Evolutionary conservation across 2,329 filamentous ascomycete genomes (phyloP), one percentile per base, ranked within the genome.

Genomic region (Paecilomyces fulvus): DNA sequence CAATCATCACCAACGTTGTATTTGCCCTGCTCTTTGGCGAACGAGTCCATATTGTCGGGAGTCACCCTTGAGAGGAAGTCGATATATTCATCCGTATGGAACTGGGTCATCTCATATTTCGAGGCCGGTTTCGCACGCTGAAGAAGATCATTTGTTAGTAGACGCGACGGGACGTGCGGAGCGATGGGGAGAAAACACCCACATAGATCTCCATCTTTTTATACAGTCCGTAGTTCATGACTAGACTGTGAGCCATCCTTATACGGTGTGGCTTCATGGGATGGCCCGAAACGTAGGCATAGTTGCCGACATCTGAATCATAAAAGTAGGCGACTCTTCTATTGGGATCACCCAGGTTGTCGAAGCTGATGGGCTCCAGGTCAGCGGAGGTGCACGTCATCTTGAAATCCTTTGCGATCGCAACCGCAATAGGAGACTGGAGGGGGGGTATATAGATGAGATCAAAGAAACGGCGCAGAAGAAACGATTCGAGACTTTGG

Each of bases 281-380:
- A 73, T 84, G 83, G n/a, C 81, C 82, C 11, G 83, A 80, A 57
- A 95, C 90, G 70, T 97, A 97, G 71, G 92, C 92, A 79, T 96
- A 97, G 75, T 97, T 97, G 62, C 92, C 92, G 70, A 97, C 94
- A 76, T 97, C 92, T 2, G 90, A 95, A 71, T 97, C 92, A 81
- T 97, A 97, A 75, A 97, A 97, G 77, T 97, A 97, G 56, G 92
- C 92, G 57, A 97, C 90, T 70, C 92, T 90, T 77, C 94, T 95
- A 70, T 82, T 81, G 64, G 78, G 70, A 61, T 74, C 77, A 25
- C 75, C 76, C 50, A 76, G 68, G 54, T 78, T 78, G 71, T 82
- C 81, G 25, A 73, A 64, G 57, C 74, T 76, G 60, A 75, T 75
- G 63, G 75, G 72, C 68, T 83, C 84, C 61, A 43, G 14, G 37